Conservation (phyloP, 345 rosid genomes). For the Linum usitatissimum region DNA sequence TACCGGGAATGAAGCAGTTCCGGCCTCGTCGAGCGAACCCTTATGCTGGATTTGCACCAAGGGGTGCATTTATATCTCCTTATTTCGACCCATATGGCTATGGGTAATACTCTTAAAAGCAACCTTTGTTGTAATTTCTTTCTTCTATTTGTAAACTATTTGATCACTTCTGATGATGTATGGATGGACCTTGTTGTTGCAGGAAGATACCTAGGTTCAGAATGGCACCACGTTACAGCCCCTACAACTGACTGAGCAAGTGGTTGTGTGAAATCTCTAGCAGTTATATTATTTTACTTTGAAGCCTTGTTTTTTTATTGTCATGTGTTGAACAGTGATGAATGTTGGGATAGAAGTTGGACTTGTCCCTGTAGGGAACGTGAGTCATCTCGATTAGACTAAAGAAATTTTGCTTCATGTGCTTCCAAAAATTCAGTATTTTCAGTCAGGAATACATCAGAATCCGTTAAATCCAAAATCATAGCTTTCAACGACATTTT, state of each 20-base stretch:
- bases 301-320: no score
- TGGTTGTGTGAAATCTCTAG: constrained; percentile 3
- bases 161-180: neutral
- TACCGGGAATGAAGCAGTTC: constrained; percentile 72
- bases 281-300: neutral
- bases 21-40: constrained; percentile 46
- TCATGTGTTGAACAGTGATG: neutral
- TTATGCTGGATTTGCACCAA: constrained; percentile 26
- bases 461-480: no score
- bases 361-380: no score
- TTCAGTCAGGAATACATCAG: no score
- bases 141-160: neutral
- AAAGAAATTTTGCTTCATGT: no score
- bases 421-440: no score
- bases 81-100: constrained; percentile 46
- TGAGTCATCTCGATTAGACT: no score
- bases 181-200: constrained; percentile 6
- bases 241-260: constrained; percentile 40
- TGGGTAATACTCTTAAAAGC: constrained; percentile 56
- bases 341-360: neutral
- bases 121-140: no score
- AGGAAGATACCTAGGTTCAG: constrained; percentile 57
- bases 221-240: constrained; percentile 56
- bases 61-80: constrained; percentile 36
- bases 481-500: no score